A percentile compares a stretch with the other conserved stretches of the same genome.
Evolutionary conservation across 2,329 filamentous ascomycete species (phyloP).

Genomic region (Trichoderma lentiforme): DNA sequence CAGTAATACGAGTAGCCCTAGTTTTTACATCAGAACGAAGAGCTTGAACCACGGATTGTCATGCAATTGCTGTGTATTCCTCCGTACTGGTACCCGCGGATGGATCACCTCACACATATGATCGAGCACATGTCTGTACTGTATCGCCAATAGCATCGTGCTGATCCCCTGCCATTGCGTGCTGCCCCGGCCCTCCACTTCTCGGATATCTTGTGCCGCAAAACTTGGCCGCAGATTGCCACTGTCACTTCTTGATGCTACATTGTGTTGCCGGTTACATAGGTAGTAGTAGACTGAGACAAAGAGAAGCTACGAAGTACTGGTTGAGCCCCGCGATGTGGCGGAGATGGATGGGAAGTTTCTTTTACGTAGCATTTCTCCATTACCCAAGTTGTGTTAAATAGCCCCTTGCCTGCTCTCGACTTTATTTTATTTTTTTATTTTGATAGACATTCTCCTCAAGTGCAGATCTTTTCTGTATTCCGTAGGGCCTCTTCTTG

Average conservation of each 20-base stretch:
- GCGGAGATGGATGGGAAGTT: neutral
- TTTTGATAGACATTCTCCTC: neutral
- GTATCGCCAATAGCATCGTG: neutral
- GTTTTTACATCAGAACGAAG: neutral
- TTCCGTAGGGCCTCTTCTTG: neutral
- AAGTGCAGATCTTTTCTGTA: neutral
- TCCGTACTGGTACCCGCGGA: neutral
- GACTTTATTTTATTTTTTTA: neutral
- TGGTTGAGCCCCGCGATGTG: neutral
- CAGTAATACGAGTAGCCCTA: neutral
- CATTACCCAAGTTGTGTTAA: neutral
- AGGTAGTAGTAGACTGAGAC: too few relatives aligned
- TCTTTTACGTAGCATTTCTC: neutral
- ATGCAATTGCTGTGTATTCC: neutral
- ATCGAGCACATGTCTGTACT: neutral
- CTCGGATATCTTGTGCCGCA: constrained; percentile 6
- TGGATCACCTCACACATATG: neutral
- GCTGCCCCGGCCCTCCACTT: constrained; percentile 10
- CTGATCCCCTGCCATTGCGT: constrained; percentile 5
- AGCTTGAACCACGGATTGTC: neutral
- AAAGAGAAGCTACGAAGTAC: neutral
- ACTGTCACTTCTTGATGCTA: neutral
- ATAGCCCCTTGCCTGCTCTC: constrained; percentile 3
- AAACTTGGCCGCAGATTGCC: neutral
- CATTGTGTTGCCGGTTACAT: neutral